Conservation (phyloP, 176 grass and related monocot genomes). For the Alloteropsis semialata region DNA sequence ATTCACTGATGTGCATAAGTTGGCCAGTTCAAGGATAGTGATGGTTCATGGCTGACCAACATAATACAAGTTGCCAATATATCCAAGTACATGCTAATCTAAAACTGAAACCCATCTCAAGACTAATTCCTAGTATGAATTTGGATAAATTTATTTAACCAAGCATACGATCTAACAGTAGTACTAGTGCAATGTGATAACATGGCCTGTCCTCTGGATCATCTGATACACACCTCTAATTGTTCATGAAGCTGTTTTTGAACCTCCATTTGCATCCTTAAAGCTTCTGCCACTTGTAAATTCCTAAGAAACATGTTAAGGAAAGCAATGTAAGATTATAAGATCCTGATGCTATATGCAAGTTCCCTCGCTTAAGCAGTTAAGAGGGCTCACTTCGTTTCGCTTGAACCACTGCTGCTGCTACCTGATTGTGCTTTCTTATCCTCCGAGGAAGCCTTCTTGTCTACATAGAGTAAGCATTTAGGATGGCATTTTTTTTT, state of each 20-base stretch:
- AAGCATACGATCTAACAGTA: neutral
- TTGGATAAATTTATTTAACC: neutral
- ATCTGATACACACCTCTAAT: constrained; percentile 60
- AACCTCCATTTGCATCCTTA: constrained; percentile 92
- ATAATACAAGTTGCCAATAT: neutral
- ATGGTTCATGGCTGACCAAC: neutral
- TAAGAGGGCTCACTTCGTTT: constrained; percentile 50
- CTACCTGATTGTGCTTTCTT: constrained; percentile 49
- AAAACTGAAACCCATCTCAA: neutral
- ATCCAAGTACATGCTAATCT: neutral
- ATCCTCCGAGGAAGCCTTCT: constrained; percentile 53
- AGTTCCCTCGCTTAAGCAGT: neutral
- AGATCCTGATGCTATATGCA: neutral
- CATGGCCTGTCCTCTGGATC: neutral
- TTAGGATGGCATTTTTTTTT: neutral
- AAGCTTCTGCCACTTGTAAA: constrained; percentile 70
- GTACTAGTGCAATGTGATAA: neutral
- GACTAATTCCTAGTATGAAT: neutral
- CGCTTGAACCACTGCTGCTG: constrained; percentile 26
- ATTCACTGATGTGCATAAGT: neutral
- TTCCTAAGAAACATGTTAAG: constrained; percentile 35
- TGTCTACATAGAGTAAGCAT: constrained; percentile 46
- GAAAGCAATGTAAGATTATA: neutral
- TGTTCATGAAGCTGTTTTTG: constrained; percentile 95
- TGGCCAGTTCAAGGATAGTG: neutral